These are phyloP conservation scores for Celoporthe dispersa DNA, from an alignment of 2,329 filamentous ascomycete genomes.

Conservation along the genomic window DNA sequence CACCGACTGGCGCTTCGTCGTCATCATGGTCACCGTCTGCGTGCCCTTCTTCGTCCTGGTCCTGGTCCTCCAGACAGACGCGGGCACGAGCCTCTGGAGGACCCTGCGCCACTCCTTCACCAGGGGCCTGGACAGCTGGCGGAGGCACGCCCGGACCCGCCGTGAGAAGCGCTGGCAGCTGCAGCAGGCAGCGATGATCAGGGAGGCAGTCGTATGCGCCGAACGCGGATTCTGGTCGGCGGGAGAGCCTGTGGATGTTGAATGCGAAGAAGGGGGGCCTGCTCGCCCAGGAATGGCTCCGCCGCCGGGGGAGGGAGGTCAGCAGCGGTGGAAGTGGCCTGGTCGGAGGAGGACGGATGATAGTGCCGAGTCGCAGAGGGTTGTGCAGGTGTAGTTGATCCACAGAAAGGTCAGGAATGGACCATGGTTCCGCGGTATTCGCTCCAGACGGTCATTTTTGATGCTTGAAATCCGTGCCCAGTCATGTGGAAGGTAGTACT, in stretches of 20 bases:
- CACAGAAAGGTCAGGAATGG: not conserved
- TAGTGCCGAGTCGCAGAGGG: not conserved
- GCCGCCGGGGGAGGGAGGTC: not conserved
- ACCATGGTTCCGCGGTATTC: not conserved
- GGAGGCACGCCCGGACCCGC: conserved; percentile 16
- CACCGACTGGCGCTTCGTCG: conserved; percentile 50
- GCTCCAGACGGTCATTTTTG: not conserved
- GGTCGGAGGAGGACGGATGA: not conserved
- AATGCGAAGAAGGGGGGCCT: conserved; percentile 3
- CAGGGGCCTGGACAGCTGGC: conserved; percentile 14
- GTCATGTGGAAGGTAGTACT: not conserved
- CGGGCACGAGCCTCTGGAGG: conserved; percentile 37
- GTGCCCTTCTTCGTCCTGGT: conserved; percentile 55
- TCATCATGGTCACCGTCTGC: conserved; percentile 66
- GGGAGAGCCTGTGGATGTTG: conserved; percentile 4
- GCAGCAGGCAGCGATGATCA: conserved; percentile 29
- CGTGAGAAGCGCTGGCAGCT: conserved; percentile 28
- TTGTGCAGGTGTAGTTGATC: not conserved
- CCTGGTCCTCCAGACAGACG: conserved; percentile 49
- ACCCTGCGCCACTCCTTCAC: conserved; percentile 26
- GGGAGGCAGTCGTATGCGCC: conserved; percentile 27
- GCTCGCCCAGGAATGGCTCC: not conserved
- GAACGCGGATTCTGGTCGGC: not conserved
- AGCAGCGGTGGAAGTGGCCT: not conserved
- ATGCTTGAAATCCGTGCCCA: not conserved